A percentile compares a stretch with the other conserved stretches of the same genome.
Evolutionary conservation across 345 rosid genomes (phyloP).

Genomic region (Ceriops zippeliana): DNA sequence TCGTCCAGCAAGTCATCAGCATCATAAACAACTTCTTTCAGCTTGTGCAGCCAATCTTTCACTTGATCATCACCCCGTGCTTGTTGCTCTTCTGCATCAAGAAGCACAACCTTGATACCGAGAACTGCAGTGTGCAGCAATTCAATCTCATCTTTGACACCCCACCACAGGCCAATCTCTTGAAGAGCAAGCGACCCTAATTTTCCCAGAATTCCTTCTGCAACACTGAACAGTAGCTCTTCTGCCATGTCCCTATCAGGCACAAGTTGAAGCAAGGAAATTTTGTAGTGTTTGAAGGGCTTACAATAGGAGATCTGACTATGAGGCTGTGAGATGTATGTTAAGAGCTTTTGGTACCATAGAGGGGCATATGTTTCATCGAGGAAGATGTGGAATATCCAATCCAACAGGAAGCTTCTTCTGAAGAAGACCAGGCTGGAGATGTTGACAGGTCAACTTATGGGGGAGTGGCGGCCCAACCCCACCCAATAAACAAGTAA

Average conservation of each 20-base stretch:
- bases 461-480: too few relatives aligned
- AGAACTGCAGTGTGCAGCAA: background rate
- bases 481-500: too few relatives aligned
- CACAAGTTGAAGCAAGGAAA: too few relatives aligned
- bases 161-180: background rate
- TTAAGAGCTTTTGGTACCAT: too few relatives aligned
- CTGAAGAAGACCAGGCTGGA: too few relatives aligned
- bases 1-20: constrained; percentile 38
- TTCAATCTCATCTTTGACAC: background rate
- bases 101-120: constrained; percentile 13
- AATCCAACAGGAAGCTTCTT: too few relatives aligned
- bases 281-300: too few relatives aligned
- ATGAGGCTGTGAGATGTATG: too few relatives aligned
- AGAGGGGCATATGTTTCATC: too few relatives aligned
- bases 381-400: too few relatives aligned
- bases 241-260: constrained; percentile 17
- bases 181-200: background rate
- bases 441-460: too few relatives aligned
- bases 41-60: constrained; percentile 23
- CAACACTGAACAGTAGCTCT: constrained; percentile 7
- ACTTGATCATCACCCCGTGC: background rate
- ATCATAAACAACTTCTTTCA: constrained; percentile 25
- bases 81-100: background rate
- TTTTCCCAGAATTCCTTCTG: constrained; percentile 1
- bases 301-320: too few relatives aligned